Evolutionary conservation across 306 rosid species (phyloP).

Genomic region (Rosa lucieae): DNA sequence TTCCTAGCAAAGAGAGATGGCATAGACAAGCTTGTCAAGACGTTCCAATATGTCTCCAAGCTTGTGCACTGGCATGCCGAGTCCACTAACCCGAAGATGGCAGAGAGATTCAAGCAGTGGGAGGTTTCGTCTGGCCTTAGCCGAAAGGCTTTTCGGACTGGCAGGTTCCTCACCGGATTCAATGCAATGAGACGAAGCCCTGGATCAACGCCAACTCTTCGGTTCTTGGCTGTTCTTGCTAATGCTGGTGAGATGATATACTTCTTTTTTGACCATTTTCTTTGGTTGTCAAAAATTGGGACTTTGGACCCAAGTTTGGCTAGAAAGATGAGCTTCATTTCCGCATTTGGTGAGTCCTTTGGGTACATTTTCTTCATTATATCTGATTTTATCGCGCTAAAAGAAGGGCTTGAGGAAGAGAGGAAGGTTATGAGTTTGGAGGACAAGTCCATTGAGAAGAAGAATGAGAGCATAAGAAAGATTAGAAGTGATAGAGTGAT

Average conservation of each 20-base stretch:
- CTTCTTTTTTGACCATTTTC: constrained; percentile 92
- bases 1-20: constrained; percentile 94
- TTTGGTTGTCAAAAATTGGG: constrained; percentile 85
- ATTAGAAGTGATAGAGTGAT: constrained; percentile 77
- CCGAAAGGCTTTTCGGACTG: constrained; percentile 88
- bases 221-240: constrained; percentile 59
- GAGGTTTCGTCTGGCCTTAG: constrained; percentile 83
- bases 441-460: constrained; percentile 19
- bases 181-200: constrained; percentile 68
- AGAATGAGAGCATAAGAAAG: constrained; percentile 42
- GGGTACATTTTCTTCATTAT: constrained; percentile 84
- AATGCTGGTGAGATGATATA: constrained; percentile 93
- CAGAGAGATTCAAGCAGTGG: constrained; percentile 68
- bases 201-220: constrained; percentile 44
- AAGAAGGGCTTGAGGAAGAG: constrained; percentile 61
- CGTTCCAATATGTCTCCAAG: constrained; percentile 88
- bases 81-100: constrained; percentile 41
- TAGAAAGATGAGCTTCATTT: constrained; percentile 60
- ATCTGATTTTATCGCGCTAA: constrained; percentile 58
- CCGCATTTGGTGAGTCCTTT: constrained; percentile 90
- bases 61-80: constrained; percentile 75
- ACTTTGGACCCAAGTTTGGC: constrained; percentile 64
- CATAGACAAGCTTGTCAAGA: constrained; percentile 97
- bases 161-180: constrained; percentile 82
- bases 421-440: constrained; percentile 32